Conservation (phyloP, 1,284 basidiomycete species). For the Serendipita sp. region DNA sequence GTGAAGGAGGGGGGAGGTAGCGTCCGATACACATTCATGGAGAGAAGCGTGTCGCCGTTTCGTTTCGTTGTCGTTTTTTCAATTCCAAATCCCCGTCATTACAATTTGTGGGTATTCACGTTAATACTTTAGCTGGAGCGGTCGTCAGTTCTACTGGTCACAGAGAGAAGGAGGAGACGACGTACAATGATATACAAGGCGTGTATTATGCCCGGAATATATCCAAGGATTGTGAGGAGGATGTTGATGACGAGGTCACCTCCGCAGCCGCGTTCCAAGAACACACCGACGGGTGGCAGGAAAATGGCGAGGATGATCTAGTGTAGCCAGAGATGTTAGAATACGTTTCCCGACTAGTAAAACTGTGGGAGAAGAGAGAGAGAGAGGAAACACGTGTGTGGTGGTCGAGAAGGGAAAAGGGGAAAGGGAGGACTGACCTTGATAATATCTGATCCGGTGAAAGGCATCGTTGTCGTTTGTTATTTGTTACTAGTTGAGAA, state of each 20-base stretch:
- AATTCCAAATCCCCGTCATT: too few relatives aligned
- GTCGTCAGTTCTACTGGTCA: not conserved
- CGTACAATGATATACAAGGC: not conserved
- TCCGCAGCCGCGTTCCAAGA: not conserved
- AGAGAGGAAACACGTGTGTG: not conserved
- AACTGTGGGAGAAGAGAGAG: not conserved
- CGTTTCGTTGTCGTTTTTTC: too few relatives aligned
- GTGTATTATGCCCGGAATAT: not conserved
- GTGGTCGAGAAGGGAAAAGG: not conserved
- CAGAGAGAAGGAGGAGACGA: not conserved
- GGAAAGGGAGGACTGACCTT: not conserved
- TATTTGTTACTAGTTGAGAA: not conserved
- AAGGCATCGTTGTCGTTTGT: not conserved
- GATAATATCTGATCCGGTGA: not conserved
- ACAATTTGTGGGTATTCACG: too few relatives aligned
- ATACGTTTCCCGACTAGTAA: not conserved
- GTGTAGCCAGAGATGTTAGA: not conserved
- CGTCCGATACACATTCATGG: too few relatives aligned
- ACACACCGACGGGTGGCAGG: not conserved
- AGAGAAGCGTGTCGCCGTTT: too few relatives aligned
- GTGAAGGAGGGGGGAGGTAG: too few relatives aligned
- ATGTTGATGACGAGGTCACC: constrained; percentile 4
- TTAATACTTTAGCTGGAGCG: too few relatives aligned
- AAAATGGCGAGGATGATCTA: constrained; percentile 1
- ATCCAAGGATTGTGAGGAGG: not conserved